Base-by-base conservation (phyloP, 495 filamentous ascomycete species). In the Haplographium delicatum region DNA sequence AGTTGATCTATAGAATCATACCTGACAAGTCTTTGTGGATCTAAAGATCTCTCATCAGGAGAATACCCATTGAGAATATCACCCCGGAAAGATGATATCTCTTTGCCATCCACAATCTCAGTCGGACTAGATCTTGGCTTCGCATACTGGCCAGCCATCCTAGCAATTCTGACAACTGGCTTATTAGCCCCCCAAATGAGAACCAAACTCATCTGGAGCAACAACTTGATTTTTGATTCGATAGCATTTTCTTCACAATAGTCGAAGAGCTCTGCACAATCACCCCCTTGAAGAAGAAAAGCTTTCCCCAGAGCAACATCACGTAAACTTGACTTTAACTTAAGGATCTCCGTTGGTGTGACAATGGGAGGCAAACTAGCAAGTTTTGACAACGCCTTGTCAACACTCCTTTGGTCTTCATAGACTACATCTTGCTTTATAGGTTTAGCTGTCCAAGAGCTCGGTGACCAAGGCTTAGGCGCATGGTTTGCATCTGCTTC, bases 71-170 rank as follows among this genome's bases (percentile, higher is more conserved):
- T 98, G 47, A 98, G 76, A 54, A 95, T 96, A 63, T 98, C 93
- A 7, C 93, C 93, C 31, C 94, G 75, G 72, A 97, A 97, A 2
- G 86, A 90, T 10, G 86, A 88, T 47, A 95, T 85, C 60, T 88
- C 79, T 38, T 78, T 78, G 42, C 91, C 91, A 56, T 94, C 68
- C 48, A 95, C 67, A 2, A 75, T 74, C 70, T 98, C 93, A 44
- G 83, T 93, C 3, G 91, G 86, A 44, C 83, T 93, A 11, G 89
- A 95, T 27, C 93, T 75, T 1, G 93, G 93, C 65, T 98, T 98
- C 16, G 93, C 93, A 51, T 91, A 98, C 70, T 98, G 93, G 4
- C 93, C 93, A 15, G 93, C 93, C 83, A 96, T 96, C 41, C 93
- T 81, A 15, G 87, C 93, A 57, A 98, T 93, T 54, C 93, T 82